Base-by-base conservation (phyloP, 2,329 filamentous ascomycete species). In the Ophiostoma quercus region DNA sequence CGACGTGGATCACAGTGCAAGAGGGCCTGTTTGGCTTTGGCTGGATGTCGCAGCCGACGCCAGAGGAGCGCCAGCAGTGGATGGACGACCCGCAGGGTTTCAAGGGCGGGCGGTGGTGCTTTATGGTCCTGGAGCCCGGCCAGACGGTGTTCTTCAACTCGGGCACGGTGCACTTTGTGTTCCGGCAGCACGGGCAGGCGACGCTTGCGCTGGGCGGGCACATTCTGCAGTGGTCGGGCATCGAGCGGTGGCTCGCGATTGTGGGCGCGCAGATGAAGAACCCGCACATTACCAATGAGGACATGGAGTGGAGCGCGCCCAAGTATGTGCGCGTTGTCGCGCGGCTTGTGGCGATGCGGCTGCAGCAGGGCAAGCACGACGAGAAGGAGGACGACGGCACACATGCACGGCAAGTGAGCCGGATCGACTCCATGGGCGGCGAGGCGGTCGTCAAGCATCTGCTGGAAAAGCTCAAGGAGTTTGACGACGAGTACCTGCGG, bases 121-220 rank as follows among this genome's bases (percentile, higher is more conserved):
- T 75, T 67, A 66, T 76, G 22, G 71, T 79, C 8, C 75, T 79
- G 19, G 74, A 75, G 67, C 77, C 77, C 1, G 78, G 77, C 9
- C 76, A 79, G 74, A 77, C 77, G 1, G 74, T 79, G 12, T 79
- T 77, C 68, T 79, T 79, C 69, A 70, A 73, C 51, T 75, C 76
- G 22, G 77, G 77, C 68, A 79, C 76, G 7, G 76, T 79, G 63
- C 77, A 79, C 72, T 77, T 77, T 68, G 77, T 79, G 2, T 79
- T 79, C 67, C 75, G 77, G 60, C 68, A 74, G 65, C 73, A 74
- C 34, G 65, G 66, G 16, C 69, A 71, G 65, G 74, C 76, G 68
- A 79, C 77, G 22, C 72, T 79, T 9, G 77, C 77, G 14, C 74
- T 78, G 22, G 76, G 77, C 54, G 77, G 77, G 8, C 77, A 79